These are phyloP conservation scores for Komagataella pseudopastoris DNA, from an alignment of 805 yeast species.

Conservation along the genomic window DNA sequence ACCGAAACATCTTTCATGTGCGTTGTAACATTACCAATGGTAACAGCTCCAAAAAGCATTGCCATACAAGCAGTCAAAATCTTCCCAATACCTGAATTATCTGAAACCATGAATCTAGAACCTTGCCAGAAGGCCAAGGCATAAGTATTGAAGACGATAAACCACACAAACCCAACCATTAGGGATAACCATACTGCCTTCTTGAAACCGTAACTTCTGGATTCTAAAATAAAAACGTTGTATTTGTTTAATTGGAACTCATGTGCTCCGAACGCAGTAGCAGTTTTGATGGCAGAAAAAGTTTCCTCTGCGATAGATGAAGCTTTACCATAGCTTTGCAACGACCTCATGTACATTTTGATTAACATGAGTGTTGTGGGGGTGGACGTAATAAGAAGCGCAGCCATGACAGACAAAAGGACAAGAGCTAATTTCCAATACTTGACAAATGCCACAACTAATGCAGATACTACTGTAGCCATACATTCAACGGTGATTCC, in stretches of 20 bases:
- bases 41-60: slow-evolving; percentile 58
- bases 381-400: slow-evolving; percentile 14
- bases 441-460: slow-evolving; percentile 59
- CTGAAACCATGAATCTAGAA: slow-evolving; percentile 46
- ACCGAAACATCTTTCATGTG: slow-evolving; percentile 71
- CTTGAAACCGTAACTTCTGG: slow-evolving; percentile 3
- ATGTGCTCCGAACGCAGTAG: slow-evolving; percentile 28
- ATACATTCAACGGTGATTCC: slow-evolving; percentile 23
- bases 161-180: slow-evolving; percentile 45
- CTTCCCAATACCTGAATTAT: slow-evolving; percentile 40
- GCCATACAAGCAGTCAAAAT: slow-evolving; percentile 61
- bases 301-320: slow-evolving; percentile 40
- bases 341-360: slow-evolving; percentile 31
- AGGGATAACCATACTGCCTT: slow-evolving; percentile 54
- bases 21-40: slow-evolving; percentile 44
- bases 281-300: slow-evolving; percentile 46
- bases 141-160: slow-evolving; percentile 47
- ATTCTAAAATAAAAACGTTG: slow-evolving; percentile 25
- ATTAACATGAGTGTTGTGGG: slow-evolving; percentile 48
- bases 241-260: slow-evolving; percentile 26
- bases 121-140: slow-evolving; percentile 74
- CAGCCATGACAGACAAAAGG: slow-evolving; percentile 52
- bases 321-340: slow-evolving; percentile 49
- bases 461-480: slow-evolving; percentile 36
- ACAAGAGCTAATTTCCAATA: slow-evolving; percentile 88